Evolutionary conservation across 2,329 filamentous ascomycete species (phyloP), one percentile per base, ranked within the genome.

Genomic region (Beauveria varroae): DNA sequence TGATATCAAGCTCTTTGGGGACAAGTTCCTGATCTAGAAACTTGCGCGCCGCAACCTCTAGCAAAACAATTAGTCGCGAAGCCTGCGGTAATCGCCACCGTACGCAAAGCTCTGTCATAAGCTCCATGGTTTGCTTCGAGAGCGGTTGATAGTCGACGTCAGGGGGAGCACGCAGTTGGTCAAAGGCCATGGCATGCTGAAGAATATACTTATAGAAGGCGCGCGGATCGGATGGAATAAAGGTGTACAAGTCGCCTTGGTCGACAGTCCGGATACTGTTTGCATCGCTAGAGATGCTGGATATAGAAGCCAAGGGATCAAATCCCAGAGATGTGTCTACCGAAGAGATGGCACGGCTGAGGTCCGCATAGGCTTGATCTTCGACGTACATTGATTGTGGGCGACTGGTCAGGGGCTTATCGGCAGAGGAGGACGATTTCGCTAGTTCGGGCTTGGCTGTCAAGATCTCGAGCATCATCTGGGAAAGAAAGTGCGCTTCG

Each of bases 391-490:
- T 75, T 47, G 76, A 82, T 62, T 70, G 76, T 61, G 74, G 79
- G 43, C 73, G 73, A 82, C 79, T 74, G 20, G 68, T 85, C 56
- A 90, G 76, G 14, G 79, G 72, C 69, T 83, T 85, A 53, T 86
- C 83, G 24, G 80, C 76, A 34, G 79, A 77, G 1, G 89, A 87
- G 65, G 89, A 87, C 65, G 83, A 88, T 71, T 92, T 96, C 55
- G 91, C 88, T 57, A 98, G 79, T 65, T 93, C 89, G 4, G 93
- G 93, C 67, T 90, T 91, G 6, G 89, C 89, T 63, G 90, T 91
- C 46, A 98, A 79, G 65, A 99, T 91, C 43, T 93, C 90, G 68
- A 96, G 81, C 81, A 99, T 95, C 86, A 98, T 92, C 67, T 95
- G 90, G 6, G 92, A 95, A 47, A 99, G 78, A 67, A 96, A 91